phyloP scores from a whole-genome alignment of 2,329 filamentous ascomycete species.

The Aureobasidium musti region DNA sequence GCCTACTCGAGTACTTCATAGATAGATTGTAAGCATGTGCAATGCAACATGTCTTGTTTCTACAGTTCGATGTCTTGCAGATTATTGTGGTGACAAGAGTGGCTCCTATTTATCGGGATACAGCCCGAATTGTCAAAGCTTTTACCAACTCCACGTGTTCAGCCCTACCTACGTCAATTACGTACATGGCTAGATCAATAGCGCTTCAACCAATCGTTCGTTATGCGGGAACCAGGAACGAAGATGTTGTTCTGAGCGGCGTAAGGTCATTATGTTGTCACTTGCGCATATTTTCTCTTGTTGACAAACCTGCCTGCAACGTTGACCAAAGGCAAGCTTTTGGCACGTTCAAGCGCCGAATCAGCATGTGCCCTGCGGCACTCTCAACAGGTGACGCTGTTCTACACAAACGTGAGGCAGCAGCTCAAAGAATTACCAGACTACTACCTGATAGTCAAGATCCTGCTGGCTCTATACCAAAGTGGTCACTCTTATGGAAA shows the following conservation, averaged over 20 bases:
- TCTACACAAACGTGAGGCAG: slow-evolving; percentile 5
- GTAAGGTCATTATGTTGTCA: background rate
- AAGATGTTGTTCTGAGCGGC: background rate
- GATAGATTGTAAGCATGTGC: background rate
- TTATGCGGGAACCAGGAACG: background rate
- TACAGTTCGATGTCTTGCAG: background rate
- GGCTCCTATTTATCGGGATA: background rate
- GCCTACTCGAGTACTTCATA: background rate
- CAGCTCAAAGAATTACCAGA: slow-evolving; percentile 10
- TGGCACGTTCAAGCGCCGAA: background rate
- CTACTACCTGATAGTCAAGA: background rate
- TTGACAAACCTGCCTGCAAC: background rate
- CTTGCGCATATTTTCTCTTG: background rate
- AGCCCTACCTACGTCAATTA: background rate
- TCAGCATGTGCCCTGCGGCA: slow-evolving; percentile 1
- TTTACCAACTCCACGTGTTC: background rate
- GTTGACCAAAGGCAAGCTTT: background rate
- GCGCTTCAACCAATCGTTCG: background rate
- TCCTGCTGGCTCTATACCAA: background rate
- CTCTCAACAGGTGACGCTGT: background rate
- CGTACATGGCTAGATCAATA: background rate
- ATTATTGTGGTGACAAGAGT: no score
- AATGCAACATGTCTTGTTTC: background rate
- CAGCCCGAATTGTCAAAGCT: background rate
- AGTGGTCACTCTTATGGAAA: slow-evolving; percentile 6